Evolutionary conservation across 2,329 filamentous ascomycete genomes (phyloP), one percentile per base, ranked within the genome.

Genomic region (Coniochaeta sp.): DNA sequence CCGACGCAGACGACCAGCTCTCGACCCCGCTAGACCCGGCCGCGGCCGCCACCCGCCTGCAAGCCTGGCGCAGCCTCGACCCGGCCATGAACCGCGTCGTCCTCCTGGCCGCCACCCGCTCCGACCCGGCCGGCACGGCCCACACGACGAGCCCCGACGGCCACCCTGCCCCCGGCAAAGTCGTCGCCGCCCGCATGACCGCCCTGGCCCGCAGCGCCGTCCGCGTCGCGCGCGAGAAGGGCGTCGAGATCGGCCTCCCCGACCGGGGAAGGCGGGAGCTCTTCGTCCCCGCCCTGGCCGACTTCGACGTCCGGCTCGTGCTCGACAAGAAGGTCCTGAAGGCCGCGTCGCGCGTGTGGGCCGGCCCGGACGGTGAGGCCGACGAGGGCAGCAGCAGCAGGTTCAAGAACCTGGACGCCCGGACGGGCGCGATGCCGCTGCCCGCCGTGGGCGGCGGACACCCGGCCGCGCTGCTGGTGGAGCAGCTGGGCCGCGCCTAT

Each of bases 281-380:
- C 9, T 98, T 98, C 75, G 78, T 82, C n/a, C 80, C 89, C 3
- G 84, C 88, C 0, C 78, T 91, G 6, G 73, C 74, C 10, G 92
- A 96, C 65, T 99, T 93, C 72, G 91, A 98, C 71, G 88, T 98
- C 64, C 76, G 93, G n/a, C 78, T 99, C 59, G 84, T 88, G 68
- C 77, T 98, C 22, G 82, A 84, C 17, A 65, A 80, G 34, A 85
- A 82, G 65, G 76, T 76, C 57, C 70, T 83, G 52, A 77, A 77
- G 68, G 63, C 70, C 63, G 34, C 54, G 4, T 36, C 54, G 17
- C 54, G 54, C 54, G 54, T 68, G 79, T 30, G 60, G 74, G 66
- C 70, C 74, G 50, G 67, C 65, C 70, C 72, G 40, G 72, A 73
- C 58, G 66, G 70, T 60, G 68, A 74, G 42, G 67, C 24, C 70